Percentiles rank a stretch among this genome's conserved stretches.
phyloP scores from a whole-genome alignment of 2,329 filamentous ascomycete genomes.

The Akanthomyces uredinophilus region DNA sequence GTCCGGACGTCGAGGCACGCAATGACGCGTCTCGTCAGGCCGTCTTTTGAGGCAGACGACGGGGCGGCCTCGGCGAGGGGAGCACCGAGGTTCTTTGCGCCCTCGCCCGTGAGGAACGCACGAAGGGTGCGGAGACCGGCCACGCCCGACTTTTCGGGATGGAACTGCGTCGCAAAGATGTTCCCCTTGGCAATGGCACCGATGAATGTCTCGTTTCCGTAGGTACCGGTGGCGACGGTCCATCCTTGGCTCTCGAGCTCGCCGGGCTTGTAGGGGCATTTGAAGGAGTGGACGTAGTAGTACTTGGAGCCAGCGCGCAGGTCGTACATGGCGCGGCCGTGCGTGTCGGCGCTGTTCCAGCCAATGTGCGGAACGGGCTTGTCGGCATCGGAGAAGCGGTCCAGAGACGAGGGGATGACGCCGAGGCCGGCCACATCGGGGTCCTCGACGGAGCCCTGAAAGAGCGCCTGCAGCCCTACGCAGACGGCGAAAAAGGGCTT shows the following conservation, averaged over 20 bases:
- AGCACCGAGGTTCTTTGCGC: constrained; percentile 44
- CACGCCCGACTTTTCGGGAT: constrained; percentile 93
- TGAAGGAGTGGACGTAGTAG: constrained; percentile 98
- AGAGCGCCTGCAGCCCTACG: constrained; percentile 87
- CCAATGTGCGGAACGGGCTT: constrained; percentile 99
- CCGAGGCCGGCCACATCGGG: constrained; percentile 67
- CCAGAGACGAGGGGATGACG: constrained; percentile 64
- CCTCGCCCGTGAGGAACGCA: constrained; percentile 75
- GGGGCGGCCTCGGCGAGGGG: constrained; percentile 10
- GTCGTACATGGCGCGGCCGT: constrained; percentile 61
- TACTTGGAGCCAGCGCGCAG: constrained; percentile 82
- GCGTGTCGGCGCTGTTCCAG: constrained; percentile 85
- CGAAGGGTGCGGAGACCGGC: constrained; percentile 80
- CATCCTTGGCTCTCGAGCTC: constrained; percentile 78
- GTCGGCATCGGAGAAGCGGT: constrained; percentile 67
- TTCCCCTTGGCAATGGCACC: constrained; percentile 84
- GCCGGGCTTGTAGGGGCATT: constrained; percentile 67
- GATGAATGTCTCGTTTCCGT: constrained; percentile 84
- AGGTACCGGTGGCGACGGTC: constrained; percentile 85
- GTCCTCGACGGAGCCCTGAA: constrained; percentile 79
- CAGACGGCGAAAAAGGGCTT: constrained; percentile 99
- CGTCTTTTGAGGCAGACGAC: constrained; percentile 40
- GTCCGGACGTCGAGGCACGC: constrained; percentile 93
- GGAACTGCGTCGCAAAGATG: constrained; percentile 89
- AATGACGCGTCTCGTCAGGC: constrained; percentile 87